Conservation (phyloP, 176 grass and related monocot species). For the Carex parvula region DNA sequence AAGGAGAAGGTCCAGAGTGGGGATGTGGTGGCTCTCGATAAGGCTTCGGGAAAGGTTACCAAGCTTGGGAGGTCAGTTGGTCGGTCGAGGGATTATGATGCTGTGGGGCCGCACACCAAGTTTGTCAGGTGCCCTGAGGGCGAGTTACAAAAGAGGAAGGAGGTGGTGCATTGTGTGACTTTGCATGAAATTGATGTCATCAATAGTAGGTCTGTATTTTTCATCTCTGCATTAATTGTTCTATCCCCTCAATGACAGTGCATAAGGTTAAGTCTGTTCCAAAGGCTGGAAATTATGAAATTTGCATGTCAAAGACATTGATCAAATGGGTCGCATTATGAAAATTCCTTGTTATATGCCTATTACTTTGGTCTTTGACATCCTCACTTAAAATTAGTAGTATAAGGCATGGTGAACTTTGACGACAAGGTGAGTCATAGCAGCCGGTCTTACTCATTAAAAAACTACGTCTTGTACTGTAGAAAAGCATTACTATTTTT, state of each 20-base stretch:
- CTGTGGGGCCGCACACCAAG: slow-evolving; percentile 74
- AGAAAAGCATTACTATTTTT: neutral
- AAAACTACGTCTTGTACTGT: neutral
- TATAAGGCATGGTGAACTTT: neutral
- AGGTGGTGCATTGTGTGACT: slow-evolving; percentile 93
- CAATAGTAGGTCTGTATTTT: slow-evolving; percentile 68
- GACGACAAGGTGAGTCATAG: neutral
- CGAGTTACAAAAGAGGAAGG: slow-evolving; percentile 94
- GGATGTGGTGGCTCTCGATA: slow-evolving; percentile 83
- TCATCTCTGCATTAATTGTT: neutral
- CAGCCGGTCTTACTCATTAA: neutral
- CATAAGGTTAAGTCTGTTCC: neutral
- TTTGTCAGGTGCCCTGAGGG: slow-evolving; percentile 91
- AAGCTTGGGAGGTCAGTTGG: slow-evolving; percentile 89
- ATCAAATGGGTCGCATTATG: neutral
- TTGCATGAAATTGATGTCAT: slow-evolving; percentile 99
- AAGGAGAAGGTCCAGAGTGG: slow-evolving; percentile 98
- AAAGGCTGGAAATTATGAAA: neutral
- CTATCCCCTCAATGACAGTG: neutral
- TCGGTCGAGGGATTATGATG: slow-evolving; percentile 80
- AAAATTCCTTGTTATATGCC: neutral
- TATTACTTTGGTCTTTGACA: neutral
- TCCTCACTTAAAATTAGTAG: neutral
- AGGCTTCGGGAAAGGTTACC: slow-evolving; percentile 73
- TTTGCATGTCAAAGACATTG: neutral